Conservation (phyloP, 768 basidiomycete species). For the Xerocomellus intermedius region DNA sequence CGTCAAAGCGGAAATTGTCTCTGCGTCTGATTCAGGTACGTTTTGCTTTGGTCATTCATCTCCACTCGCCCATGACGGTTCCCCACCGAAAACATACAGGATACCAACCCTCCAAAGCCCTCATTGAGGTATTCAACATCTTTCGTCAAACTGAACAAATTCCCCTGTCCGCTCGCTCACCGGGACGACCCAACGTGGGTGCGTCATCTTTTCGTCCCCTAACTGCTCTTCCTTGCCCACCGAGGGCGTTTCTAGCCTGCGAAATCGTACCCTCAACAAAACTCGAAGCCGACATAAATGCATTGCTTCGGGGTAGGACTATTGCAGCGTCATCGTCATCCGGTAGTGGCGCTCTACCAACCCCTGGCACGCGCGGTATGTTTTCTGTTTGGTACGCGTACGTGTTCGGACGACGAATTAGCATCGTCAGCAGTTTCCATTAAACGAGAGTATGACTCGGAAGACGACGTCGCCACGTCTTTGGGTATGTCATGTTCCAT, state of each 20-base stretch:
- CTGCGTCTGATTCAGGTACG: not conserved
- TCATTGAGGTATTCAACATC: conserved; percentile 7
- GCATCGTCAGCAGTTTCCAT: too few species aligned
- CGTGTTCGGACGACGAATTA: too few species aligned
- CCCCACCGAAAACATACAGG: not conserved
- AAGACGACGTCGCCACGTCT: conserved; percentile 3
- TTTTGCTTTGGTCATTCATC: not conserved
- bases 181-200: not conserved
- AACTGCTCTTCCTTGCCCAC: too few species aligned
- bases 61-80: not conserved
- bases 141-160: not conserved
- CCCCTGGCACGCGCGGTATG: too few species aligned
- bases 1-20: conserved; percentile 5
- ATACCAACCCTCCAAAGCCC: conserved; percentile 9
- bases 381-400: too few species aligned
- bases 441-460: conserved; percentile 16
- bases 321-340: too few species aligned
- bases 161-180: not conserved
- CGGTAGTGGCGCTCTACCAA: too few species aligned
- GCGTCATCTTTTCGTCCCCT: too few species aligned
- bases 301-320: too few species aligned
- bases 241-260: too few species aligned
- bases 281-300: too few species aligned
- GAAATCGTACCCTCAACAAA: too few species aligned
- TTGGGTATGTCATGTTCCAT: not conserved